These are phyloP conservation scores for Hippophae rhamnoides DNA, from an alignment of 306 rosid genomes.

Conservation along the genomic window DNA sequence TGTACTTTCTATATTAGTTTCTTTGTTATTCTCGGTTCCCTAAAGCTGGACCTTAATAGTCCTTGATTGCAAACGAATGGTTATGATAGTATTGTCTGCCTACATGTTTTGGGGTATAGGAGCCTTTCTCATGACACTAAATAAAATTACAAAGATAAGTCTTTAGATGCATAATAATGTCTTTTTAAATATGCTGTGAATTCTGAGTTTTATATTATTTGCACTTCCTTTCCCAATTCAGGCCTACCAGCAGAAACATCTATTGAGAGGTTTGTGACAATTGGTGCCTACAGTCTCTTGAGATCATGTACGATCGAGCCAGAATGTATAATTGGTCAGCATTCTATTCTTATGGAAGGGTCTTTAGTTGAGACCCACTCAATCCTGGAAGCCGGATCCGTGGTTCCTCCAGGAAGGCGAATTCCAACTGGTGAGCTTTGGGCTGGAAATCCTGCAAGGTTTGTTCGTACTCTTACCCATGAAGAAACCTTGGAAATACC, in stretches of 20 bases:
- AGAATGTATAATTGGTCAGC: slow-evolving; percentile 96
- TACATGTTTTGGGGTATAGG: no score
- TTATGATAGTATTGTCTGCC: background rate
- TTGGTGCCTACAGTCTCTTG: slow-evolving; percentile 88
- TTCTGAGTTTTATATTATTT: slow-evolving; percentile 6
- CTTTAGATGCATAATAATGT: background rate
- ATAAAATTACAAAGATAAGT: no score
- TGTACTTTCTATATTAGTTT: no score
- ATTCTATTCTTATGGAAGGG: slow-evolving; percentile 97
- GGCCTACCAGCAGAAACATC: slow-evolving; percentile 91
- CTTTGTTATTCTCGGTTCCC: background rate
- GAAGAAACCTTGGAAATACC: slow-evolving; percentile 96
- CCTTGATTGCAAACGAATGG: background rate
- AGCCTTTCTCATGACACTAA: background rate
- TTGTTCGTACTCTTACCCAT: slow-evolving; percentile 68
- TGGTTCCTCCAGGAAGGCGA: slow-evolving; percentile 91
- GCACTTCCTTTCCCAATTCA: slow-evolving; percentile 30
- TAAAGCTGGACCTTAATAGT: no score
- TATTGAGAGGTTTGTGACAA: slow-evolving; percentile 77
- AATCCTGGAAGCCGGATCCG: slow-evolving; percentile 98
- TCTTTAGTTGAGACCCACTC: slow-evolving; percentile 89
- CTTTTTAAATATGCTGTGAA: background rate
- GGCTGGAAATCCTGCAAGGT: slow-evolving; percentile 98
- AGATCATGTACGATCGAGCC: slow-evolving; percentile 97
- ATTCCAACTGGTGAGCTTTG: slow-evolving; percentile 93